These are phyloP conservation scores for Fusarium algeriense DNA, from an alignment of 2,329 filamentous ascomycete species.

Conservation along the genomic window DNA sequence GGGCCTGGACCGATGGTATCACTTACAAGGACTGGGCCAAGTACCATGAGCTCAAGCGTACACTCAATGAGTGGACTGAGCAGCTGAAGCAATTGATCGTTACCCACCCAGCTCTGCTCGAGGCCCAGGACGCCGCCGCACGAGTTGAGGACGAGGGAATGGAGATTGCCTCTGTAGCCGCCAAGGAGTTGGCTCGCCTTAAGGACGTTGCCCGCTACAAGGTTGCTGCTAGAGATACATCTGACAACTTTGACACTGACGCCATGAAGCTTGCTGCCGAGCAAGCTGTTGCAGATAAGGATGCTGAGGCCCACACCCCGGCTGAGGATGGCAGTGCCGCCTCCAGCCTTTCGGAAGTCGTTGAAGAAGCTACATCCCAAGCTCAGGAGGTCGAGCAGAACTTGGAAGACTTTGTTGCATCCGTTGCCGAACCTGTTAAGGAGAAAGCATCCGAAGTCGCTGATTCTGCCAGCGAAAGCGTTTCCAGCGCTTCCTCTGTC, in stretches of 20 bases:
- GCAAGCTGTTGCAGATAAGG: constrained; percentile 43
- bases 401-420: constrained; percentile 40
- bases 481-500: constrained; percentile 22
- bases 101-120: constrained; percentile 76
- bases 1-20: constrained; percentile 95
- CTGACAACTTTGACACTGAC: constrained; percentile 82
- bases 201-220: constrained; percentile 91
- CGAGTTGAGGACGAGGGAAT: constrained; percentile 84
- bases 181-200: constrained; percentile 81
- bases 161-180: constrained; percentile 80
- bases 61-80: constrained; percentile 85
- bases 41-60: constrained; percentile 87
- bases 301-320: constrained; percentile 37
- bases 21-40: constrained; percentile 98
- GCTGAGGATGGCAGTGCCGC: constrained; percentile 46
- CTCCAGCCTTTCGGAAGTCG: constrained; percentile 24
- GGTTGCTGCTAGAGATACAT: constrained; percentile 77
- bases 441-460: constrained; percentile 23
- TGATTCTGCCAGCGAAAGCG: constrained; percentile 8
- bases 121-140: constrained; percentile 75
- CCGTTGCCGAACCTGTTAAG: constrained; percentile 31
- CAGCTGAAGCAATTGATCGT: constrained; percentile 83
- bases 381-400: constrained; percentile 30
- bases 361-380: constrained; percentile 29
- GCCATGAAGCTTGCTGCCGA: constrained; percentile 69